These are phyloP conservation scores for Diaporthe longicolla DNA, from an alignment of 2,329 filamentous ascomycete species.

Conservation along the genomic window DNA sequence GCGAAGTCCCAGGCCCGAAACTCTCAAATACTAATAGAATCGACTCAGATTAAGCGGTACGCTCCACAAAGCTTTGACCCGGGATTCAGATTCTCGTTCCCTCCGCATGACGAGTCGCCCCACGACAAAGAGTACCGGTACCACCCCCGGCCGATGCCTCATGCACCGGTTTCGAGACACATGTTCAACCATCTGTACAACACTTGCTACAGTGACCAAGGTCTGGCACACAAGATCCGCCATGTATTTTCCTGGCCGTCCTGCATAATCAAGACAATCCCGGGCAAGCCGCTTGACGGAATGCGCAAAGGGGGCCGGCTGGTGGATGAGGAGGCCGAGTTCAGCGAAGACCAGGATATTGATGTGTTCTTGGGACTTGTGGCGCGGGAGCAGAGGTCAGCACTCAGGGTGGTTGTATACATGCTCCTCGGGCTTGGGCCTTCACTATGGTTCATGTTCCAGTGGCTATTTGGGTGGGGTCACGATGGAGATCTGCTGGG, in stretches of 20 bases:
- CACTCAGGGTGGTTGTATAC: constrained; percentile 1
- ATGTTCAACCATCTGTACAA: constrained; percentile 36
- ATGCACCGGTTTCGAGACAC: constrained; percentile 28
- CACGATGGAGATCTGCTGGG: constrained; percentile 7
- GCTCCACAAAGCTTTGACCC: constrained; percentile 24
- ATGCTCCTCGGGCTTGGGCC: constrained; percentile 17
- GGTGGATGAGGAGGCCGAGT: constrained; percentile 33
- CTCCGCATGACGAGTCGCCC: constrained; percentile 8
- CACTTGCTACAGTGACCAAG: constrained; percentile 23
- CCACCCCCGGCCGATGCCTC: constrained; percentile 22
- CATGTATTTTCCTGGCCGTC: not conserved
- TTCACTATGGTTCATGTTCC: constrained; percentile 21
- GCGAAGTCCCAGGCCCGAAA: no score
- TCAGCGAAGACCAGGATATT: constrained; percentile 20
- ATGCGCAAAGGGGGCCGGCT: constrained; percentile 22
- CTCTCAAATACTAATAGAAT: not conserved
- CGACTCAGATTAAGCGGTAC: constrained; percentile 1
- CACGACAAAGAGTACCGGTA: constrained; percentile 21
- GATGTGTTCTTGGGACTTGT: constrained; percentile 34
- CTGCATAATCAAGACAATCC: not conserved
- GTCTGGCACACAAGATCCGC: constrained; percentile 5
- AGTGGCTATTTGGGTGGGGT: constrained; percentile 31
- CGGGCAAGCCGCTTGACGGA: constrained; percentile 16
- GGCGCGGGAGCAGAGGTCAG: constrained; percentile 33
- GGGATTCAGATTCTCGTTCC: constrained; percentile 17